A percentile compares a stretch with the other conserved stretches of the same genome.
Evolutionary conservation across 202 grass and related monocot genomes (phyloP).

Genomic region (Brachypodium distachyon): DNA sequence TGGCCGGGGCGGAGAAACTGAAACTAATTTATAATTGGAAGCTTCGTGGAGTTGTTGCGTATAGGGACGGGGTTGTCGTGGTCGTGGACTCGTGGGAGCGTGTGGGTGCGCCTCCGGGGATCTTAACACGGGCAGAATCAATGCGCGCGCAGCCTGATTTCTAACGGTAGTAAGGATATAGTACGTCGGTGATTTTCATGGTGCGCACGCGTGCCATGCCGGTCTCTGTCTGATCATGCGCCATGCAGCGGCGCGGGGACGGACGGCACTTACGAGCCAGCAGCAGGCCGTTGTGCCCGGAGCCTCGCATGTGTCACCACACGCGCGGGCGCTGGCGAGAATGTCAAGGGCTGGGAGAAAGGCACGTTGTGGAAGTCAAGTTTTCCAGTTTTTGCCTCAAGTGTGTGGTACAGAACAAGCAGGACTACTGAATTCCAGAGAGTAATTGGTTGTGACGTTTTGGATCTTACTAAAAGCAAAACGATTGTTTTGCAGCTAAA

Average conservation of each 20-base stretch:
- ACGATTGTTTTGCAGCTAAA: too few relatives aligned
- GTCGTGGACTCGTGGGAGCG: not conserved
- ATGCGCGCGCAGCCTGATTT: not conserved
- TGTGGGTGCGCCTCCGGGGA: not conserved
- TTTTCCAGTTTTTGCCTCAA: too few relatives aligned
- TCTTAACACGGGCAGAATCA: not conserved
- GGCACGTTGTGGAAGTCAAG: not conserved
- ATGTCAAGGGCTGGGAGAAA: not conserved
- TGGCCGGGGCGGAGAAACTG: not conserved
- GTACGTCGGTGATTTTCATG: slow-evolving; percentile 3
- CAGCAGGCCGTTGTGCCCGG: not conserved
- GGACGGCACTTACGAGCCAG: not conserved
- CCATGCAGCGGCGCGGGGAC: not conserved
- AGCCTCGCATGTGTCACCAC: not conserved
- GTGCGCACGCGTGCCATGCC: not conserved
- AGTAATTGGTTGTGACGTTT: too few relatives aligned
- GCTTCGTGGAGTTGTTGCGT: not conserved
- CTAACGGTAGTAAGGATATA: too few relatives aligned
- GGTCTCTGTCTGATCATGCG: not conserved
- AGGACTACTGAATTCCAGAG: too few relatives aligned
- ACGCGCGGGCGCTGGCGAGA: not conserved
- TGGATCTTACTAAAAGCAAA: too few relatives aligned
- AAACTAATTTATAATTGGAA: not conserved
- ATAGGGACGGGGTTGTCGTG: not conserved
- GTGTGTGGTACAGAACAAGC: too few relatives aligned